Evolutionary conservation across 495 filamentous ascomycete species (phyloP), one percentile per base, ranked within the genome.

Genomic region (Talaromyces ruber): DNA sequence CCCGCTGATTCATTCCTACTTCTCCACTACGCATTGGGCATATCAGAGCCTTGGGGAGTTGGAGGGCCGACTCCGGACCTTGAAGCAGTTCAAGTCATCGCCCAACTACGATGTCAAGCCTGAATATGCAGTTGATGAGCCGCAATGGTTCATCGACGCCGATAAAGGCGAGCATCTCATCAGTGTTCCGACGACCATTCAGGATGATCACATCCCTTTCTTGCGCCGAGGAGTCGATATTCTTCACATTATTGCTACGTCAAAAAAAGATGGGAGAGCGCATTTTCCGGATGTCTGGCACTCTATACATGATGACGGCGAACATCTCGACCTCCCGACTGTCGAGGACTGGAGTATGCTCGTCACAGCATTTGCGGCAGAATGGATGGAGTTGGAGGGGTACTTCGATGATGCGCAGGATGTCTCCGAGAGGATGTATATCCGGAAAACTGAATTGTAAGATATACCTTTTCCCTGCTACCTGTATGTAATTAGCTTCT

Each of bases 171-270:
- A 79, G 5, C 71, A 76, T 50, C 62, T 74, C 21, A 81, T 86
- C 57, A 62, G 68, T 8, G 64, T 65, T 2, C 73, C 77, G 2
- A 78, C 76, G 50, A 73, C 82, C 51, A 83, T 97, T 2, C 73
- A 84, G 63, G 94, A 98, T 70, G 94, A 98, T 66, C 94, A 98
- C 70, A 67, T 95, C 1, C 94, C 94, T 3, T 98, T 98, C 65
- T 76, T 97, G 73, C 76, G 75, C 9, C 79, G 90, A 11, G 94
- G 94, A 1, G 93, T 98, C 0, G 88, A 95, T 52, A 76, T 97
- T 4, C 68, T 98, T 50, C 94, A 98, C 74, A 63, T 97, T 12
- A 96, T 98, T 32, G 88, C 93, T 6, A 81, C 76, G 9, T 85
- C 86, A 1, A 67, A 70, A 0, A 60, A 60, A 34, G 32, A 34